phyloP scores from a whole-genome alignment of 2,329 filamentous ascomycete species.

The Atkinsonella texensis region DNA sequence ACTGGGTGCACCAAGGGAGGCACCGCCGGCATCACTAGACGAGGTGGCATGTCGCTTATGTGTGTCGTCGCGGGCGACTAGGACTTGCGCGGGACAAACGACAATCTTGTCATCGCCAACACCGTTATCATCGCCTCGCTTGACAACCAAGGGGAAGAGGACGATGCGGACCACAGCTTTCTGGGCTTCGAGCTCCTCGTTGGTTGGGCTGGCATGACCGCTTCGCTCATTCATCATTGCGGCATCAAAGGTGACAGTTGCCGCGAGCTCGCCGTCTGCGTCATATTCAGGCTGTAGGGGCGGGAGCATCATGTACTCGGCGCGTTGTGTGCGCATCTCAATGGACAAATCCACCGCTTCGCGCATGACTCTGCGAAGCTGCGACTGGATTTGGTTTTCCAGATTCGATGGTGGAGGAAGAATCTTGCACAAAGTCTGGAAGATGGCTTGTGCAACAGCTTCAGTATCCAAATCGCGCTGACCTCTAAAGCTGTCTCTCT shows the following conservation, averaged over 20 bases:
- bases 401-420: constrained; percentile 76
- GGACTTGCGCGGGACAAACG: constrained; percentile 87
- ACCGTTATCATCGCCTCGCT: constrained; percentile 82
- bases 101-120: constrained; percentile 89
- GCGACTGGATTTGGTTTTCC: constrained; percentile 68
- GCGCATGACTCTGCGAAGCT: constrained; percentile 75
- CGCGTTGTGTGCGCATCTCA: constrained; percentile 93
- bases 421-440: constrained; percentile 70
- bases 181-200: constrained; percentile 68
- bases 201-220: constrained; percentile 44
- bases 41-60: constrained; percentile 28
- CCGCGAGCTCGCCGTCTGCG: constrained; percentile 75
- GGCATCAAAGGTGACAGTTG: constrained; percentile 85
- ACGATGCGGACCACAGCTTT: constrained; percentile 78
- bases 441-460: constrained; percentile 79
- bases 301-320: constrained; percentile 97
- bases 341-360: constrained; percentile 84
- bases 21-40: constrained; percentile 40
- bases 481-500: constrained; percentile 63
- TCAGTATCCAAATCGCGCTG: constrained; percentile 87
- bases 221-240: constrained; percentile 90
- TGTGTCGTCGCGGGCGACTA: constrained; percentile 51
- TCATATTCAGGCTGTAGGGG: constrained; percentile 93
- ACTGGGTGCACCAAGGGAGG: constrained; percentile 26
- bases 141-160: constrained; percentile 90